phyloP scores from a whole-genome alignment of 805 yeast species.

The Myxozyma nipponensis region DNA sequence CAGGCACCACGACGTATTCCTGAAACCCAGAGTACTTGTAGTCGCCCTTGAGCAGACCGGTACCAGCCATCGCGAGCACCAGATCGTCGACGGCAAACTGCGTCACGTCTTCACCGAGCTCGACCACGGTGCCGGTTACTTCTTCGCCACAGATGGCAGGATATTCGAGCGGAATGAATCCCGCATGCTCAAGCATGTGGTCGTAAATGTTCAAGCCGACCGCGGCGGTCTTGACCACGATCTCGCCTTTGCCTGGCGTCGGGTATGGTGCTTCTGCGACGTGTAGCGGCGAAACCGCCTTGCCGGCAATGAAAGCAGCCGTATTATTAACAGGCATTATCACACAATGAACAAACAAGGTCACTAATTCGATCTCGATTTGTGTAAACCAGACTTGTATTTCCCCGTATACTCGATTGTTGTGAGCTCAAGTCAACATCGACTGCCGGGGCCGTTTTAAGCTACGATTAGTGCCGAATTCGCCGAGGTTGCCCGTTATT shows the following conservation, averaged over 20 bases:
- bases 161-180: conserved; percentile 3
- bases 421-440: too few species aligned
- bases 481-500: too few species aligned
- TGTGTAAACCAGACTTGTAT: too few species aligned
- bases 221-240: conserved; percentile 28
- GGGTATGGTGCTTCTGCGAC: conserved; percentile 10
- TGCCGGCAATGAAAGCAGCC: background rate
- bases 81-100: conserved; percentile 29
- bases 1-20: conserved; percentile 18
- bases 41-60: background rate
- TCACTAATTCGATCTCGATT: too few species aligned
- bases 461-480: too few species aligned
- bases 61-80: conserved; percentile 5
- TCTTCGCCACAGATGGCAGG: conserved; percentile 30
- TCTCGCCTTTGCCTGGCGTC: conserved; percentile 8
- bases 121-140: conserved; percentile 31
- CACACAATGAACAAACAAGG: too few species aligned
- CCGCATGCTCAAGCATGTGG: background rate
- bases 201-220: conserved; percentile 33
- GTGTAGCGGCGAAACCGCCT: conserved; percentile 1
- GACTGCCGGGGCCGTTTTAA: too few species aligned
- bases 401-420: too few species aligned
- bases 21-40: conserved; percentile 22
- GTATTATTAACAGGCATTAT: conserved; percentile 5
- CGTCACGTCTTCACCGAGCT: conserved; percentile 27